Evolutionary conservation across 2,329 filamentous ascomycete genomes (phyloP).

Genomic region (Chaetomiaceae sp.): DNA sequence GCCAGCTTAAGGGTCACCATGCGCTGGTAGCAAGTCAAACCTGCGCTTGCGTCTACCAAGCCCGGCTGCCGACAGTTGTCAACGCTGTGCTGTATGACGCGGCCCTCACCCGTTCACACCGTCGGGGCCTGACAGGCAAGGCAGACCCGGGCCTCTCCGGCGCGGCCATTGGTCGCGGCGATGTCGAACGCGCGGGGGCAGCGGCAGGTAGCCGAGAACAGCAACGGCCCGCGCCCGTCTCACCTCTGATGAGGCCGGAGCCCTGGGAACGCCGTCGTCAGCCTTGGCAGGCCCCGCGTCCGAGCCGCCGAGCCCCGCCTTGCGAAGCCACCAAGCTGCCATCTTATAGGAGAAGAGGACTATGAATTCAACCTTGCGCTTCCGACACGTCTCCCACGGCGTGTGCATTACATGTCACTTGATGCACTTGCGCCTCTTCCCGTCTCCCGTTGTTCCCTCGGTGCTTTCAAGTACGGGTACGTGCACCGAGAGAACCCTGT

Average conservation of each 20-base stretch:
- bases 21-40: constrained; percentile 2
- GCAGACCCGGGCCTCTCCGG: constrained; percentile 2
- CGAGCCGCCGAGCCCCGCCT: not conserved
- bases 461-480: constrained; percentile 11
- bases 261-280: constrained; percentile 1
- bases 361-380: not conserved
- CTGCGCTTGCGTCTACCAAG: constrained; percentile 3
- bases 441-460: not conserved
- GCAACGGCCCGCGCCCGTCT: constrained; percentile 14
- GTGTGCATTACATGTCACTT: constrained; percentile 9
- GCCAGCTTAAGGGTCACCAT: not conserved
- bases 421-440: not conserved
- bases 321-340: not conserved
- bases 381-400: not conserved
- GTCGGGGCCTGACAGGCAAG: constrained; percentile 2
- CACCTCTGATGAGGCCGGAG: constrained; percentile 15
- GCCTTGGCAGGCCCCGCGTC: not conserved
- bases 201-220: constrained; percentile 17
- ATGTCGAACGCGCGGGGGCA: constrained; percentile 1
- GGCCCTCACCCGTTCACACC: constrained; percentile 4
- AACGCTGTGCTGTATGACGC: constrained; percentile 14
- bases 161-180: constrained; percentile 13
- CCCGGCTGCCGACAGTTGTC: constrained; percentile 9
- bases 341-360: constrained; percentile 5
- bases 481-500: constrained; percentile 8